phyloP scores from a whole-genome alignment of 148 eudicot species.

The Hydrangea macrophylla region DNA sequence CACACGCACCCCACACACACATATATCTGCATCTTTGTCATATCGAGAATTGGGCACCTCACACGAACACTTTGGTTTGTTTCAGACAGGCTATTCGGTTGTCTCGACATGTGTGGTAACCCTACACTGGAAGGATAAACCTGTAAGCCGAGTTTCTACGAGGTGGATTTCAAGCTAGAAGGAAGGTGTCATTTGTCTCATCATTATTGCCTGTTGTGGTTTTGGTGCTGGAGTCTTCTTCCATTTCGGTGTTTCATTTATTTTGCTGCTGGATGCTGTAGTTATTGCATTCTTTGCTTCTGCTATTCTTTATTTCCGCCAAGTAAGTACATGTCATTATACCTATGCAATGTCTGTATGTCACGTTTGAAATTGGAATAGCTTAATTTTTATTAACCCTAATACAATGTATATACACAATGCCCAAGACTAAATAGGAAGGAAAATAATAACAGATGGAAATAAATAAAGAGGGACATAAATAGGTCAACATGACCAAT shows the following conservation, averaged over 20 bases:
- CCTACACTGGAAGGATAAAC: slow-evolving; percentile 72
- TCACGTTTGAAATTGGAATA: no score
- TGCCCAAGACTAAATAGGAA: no score
- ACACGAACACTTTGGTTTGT: slow-evolving; percentile 16
- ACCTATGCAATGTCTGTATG: neutral
- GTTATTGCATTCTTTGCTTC: slow-evolving; percentile 50
- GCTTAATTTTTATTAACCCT: no score
- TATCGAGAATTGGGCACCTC: slow-evolving; percentile 10
- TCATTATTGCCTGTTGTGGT: slow-evolving; percentile 65
- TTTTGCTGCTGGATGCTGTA: slow-evolving; percentile 47
- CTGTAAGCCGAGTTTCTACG: slow-evolving; percentile 30
- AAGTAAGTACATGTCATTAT: slow-evolving; percentile 46
- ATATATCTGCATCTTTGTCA: slow-evolving; percentile 2
- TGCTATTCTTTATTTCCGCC: slow-evolving; percentile 63
- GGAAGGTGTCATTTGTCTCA: slow-evolving; percentile 70
- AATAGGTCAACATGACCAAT: no score
- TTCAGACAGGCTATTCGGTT: slow-evolving; percentile 94
- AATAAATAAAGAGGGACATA: no score
- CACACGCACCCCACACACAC: no score
- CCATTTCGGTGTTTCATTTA: slow-evolving; percentile 60
- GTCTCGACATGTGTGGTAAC: slow-evolving; percentile 90
- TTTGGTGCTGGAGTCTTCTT: slow-evolving; percentile 71
- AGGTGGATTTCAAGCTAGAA: slow-evolving; percentile 59
- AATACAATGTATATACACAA: no score
- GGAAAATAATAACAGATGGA: no score